Conservation (phyloP, 164 flowering plant genomes). For the Dillenia turbinata region DNA sequence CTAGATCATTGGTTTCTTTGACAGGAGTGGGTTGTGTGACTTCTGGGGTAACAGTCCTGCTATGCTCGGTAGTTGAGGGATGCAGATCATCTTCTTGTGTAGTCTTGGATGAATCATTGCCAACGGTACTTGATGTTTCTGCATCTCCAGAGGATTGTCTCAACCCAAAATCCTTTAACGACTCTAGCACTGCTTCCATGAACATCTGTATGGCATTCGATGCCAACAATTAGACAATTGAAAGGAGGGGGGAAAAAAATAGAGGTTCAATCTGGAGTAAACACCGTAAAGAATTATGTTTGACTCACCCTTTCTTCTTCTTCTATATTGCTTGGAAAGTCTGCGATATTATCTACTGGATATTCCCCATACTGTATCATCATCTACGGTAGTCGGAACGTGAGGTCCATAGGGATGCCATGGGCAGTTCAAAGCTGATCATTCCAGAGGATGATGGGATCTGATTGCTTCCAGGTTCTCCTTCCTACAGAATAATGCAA, state of each 20-base stretch:
- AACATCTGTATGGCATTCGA: constrained; percentile 54
- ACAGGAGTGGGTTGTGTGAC: constrained; percentile 13
- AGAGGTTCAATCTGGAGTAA: neutral
- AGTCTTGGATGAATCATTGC: constrained; percentile 14
- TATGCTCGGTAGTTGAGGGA: constrained; percentile 20
- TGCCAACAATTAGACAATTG: neutral
- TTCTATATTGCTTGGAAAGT: constrained; percentile 64
- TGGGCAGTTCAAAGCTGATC: constrained; percentile 78
- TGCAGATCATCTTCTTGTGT: constrained; percentile 16
- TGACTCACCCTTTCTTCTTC: constrained; percentile 85
- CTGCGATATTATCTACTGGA: constrained; percentile 55
- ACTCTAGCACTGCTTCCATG: constrained; percentile 76
- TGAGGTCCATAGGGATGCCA: constrained; percentile 61
- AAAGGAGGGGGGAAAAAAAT: neutral
- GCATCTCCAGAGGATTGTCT: constrained; percentile 32
- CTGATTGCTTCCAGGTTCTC: constrained; percentile 29
- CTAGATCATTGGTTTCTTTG: constrained; percentile 9
- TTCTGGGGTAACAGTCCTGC: constrained; percentile 5
- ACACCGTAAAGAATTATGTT: neutral
- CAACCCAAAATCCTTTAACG: constrained; percentile 65
- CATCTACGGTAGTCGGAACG: constrained; percentile 53
- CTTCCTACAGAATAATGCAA: constrained; percentile 39
- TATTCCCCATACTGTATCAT: constrained; percentile 82
- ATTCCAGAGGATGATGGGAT: constrained; percentile 60
- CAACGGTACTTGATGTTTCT: constrained; percentile 14